phyloP scores from a whole-genome alignment of 257 asterid species.

The Scutellaria minor region DNA sequence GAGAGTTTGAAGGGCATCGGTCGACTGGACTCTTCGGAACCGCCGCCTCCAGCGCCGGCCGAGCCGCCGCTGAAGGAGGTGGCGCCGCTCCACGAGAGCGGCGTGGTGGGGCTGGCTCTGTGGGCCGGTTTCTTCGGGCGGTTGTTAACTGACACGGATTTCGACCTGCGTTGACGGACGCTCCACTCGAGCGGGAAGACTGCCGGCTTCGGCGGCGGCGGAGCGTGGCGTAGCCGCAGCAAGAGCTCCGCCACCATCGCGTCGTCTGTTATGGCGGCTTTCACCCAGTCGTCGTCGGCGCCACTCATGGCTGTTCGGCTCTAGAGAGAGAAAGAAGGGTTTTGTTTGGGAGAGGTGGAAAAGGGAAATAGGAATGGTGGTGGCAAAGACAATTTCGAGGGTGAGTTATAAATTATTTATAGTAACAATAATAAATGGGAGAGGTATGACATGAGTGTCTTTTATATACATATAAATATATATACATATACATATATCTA shows the following conservation, averaged over 20 bases:
- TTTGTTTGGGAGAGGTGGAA: constrained; percentile 28
- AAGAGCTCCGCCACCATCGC: constrained; percentile 62
- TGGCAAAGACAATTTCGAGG: constrained; percentile 48
- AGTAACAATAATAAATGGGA: constrained; percentile 37
- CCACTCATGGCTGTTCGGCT: constrained; percentile 44
- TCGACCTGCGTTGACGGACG: constrained; percentile 78
- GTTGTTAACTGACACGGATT: constrained; percentile 37
- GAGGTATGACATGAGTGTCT: constrained; percentile 39
- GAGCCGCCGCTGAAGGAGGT: constrained; percentile 64
- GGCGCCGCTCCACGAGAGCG: constrained; percentile 72
- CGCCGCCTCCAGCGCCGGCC: constrained; percentile 46
- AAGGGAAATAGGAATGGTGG: constrained; percentile 42
- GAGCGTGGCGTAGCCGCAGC: constrained; percentile 47
- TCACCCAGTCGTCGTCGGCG: constrained; percentile 67
- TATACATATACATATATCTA: neutral
- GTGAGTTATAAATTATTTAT: constrained; percentile 38
- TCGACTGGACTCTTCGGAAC: constrained; percentile 50
- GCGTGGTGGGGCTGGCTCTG: constrained; percentile 76
- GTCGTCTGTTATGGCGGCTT: constrained; percentile 64
- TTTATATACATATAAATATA: neutral
- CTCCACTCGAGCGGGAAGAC: constrained; percentile 56
- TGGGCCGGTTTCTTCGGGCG: constrained; percentile 42
- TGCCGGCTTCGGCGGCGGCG: constrained; percentile 27
- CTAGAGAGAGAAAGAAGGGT: constrained; percentile 24
- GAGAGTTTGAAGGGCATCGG: constrained; percentile 34